Evolutionary conservation across 148 eudicot species (phyloP), one percentile per base, ranked within the genome.

Genomic region (Fagopyrum esculentum): DNA sequence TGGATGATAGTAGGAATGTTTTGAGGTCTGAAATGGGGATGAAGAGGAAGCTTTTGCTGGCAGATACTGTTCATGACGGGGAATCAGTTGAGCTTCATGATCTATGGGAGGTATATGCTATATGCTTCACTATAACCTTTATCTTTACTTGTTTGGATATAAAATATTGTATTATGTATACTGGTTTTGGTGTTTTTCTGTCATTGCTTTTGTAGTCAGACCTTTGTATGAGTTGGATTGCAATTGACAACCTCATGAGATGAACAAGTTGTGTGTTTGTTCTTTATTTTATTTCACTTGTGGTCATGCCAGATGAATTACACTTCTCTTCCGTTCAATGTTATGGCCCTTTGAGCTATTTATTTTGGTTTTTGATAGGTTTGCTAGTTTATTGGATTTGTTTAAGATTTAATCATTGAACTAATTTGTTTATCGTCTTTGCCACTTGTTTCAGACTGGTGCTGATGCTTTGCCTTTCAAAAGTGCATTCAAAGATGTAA

Each of bases 401-500:
- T 63, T 4, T 11, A 57, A 2, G 64, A 4, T 57, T 73, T 15
- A 22, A 5, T 73, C 35, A 10, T 44, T 45, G 22, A 44, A 51
- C 26, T 69, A 51, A 74, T 69, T 78, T n/a, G 73, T 29, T 19
- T 45, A 48, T 68, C 72, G 71, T 60, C 8, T 6, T 72, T 79
- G 59, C 50, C 81, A 75, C 74, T 75, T 72, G 69, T 71, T 15
- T 75, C 97, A 94, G 98, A 85, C 83, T 72, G 95, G 96, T 79
- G 86, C 97, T 54, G 98, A 94, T 78, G 79, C 80, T 78, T 86
- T 94, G 50, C 88, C 97, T 76, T 88, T 85, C 77, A 89, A 75
- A 88, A 94, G 90, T 85, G 98, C 98, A 78, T 94, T 94, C 82
- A 91, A 87, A 79, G 78, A 91, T 82, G 98, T 91, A 77, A 90